Evolutionary conservation across 2,329 filamentous ascomycete genomes (phyloP).

Genomic region (Colletotrichum brevisporum): DNA sequence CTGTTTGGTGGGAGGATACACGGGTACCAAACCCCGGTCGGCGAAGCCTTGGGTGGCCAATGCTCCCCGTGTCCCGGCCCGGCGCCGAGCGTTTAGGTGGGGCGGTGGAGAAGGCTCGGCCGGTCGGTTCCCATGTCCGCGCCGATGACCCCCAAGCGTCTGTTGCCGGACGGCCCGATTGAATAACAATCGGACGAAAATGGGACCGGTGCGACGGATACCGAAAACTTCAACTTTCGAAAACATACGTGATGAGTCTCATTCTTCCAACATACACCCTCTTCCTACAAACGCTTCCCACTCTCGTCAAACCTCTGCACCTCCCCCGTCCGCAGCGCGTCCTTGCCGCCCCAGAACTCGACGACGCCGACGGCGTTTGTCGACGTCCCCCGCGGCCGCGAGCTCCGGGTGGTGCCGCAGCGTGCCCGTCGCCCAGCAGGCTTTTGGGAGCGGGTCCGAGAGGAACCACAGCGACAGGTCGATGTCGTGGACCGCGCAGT

Average conservation of each 20-base stretch:
- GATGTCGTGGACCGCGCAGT: slow-evolving; percentile 54
- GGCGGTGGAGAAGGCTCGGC: no score
- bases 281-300: not conserved
- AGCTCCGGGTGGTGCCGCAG: slow-evolving; percentile 46
- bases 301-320: not conserved
- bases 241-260: no score
- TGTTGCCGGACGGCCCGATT: no score
- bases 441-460: not conserved
- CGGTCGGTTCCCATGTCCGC: no score
- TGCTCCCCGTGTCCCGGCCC: no score
- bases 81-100: no score
- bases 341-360: slow-evolving; percentile 73
- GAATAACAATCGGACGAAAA: no score
- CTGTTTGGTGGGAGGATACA: not conserved
- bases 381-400: slow-evolving; percentile 47
- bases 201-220: no score
- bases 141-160: no score
- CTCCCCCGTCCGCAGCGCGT: slow-evolving; percentile 46
- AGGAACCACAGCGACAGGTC: slow-evolving; percentile 6
- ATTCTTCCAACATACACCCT: no score
- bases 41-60: not conserved
- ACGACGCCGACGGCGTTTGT: slow-evolving; percentile 66
- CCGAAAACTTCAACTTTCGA: no score
- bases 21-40: slow-evolving; percentile 1
- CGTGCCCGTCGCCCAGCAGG: slow-evolving; percentile 12